Evolutionary conservation across 1,284 basidiomycete species (phyloP).

Genomic region (Porodaedalea pini): DNA sequence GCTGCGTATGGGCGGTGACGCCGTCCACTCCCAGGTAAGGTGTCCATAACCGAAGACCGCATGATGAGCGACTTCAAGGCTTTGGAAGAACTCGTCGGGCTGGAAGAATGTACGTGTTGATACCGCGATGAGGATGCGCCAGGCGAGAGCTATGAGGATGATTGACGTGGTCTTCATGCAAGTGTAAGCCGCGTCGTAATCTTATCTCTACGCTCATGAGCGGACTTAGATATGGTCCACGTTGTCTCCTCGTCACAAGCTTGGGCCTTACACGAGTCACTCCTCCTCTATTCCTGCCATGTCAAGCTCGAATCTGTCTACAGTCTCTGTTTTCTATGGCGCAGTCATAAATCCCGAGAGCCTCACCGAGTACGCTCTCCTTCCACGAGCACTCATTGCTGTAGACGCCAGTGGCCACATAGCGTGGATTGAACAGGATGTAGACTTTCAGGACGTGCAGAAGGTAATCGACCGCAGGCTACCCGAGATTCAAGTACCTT

Average conservation of each 20-base stretch:
- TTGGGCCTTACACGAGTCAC: not conserved
- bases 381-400: slow-evolving; percentile 56
- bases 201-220: slow-evolving; percentile 9
- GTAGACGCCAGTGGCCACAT: slow-evolving; percentile 60
- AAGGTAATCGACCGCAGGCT: slow-evolving; percentile 44
- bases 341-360: slow-evolving; percentile 64
- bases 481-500: slow-evolving; percentile 13
- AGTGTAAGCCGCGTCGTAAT: not conserved
- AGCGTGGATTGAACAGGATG: slow-evolving; percentile 61
- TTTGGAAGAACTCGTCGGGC: slow-evolving; percentile 97
- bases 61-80: slow-evolving; percentile 88
- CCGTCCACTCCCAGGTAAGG: slow-evolving; percentile 95
- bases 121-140: slow-evolving; percentile 62
- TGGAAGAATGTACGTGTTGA: slow-evolving; percentile 88
- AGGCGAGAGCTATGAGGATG: slow-evolving; percentile 34
- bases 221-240: not conserved
- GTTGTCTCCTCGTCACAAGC: not conserved
- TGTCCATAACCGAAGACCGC: slow-evolving; percentile 90
- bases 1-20: slow-evolving; percentile 64
- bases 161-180: slow-evolving; percentile 11
- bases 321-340: slow-evolving; percentile 56
- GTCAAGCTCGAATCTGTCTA: not conserved
- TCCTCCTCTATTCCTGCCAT: not conserved
- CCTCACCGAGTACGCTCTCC: slow-evolving; percentile 49
- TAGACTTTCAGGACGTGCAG: slow-evolving; percentile 42